Base-by-base conservation (phyloP, 495 filamentous ascomycete genomes). In the Penicillium lividum region DNA sequence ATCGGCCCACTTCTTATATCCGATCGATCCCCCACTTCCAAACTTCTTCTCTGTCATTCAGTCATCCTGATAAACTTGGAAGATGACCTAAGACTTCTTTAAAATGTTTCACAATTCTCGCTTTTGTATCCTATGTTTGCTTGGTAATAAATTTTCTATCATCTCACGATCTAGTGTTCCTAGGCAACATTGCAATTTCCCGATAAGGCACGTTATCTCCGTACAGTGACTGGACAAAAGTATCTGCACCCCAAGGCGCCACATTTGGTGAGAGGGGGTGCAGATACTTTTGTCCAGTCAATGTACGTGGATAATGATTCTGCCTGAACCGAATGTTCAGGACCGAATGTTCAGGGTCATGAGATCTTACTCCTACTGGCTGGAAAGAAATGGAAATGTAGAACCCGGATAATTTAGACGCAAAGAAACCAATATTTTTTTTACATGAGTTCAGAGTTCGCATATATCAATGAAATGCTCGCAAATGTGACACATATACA, bases 401-500 rank as follows among this genome's bases (percentile, higher is more conserved):
- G 7, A 5, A 33, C 8, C 30, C 30, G 30, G 8, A 9, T 33
- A 33, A 13, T 36, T 36, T 36, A 0, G 8, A 18, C 3, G 25
- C 4, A 31, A 50, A 5, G 43, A 50, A 34, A 6, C 8, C 31
- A 7, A n/a, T n/a, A n/a, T n/a, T 42, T 53, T 53, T 53, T 53
- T 22, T 44, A 43, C 51, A 53, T 42, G 36, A 10, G 5, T 43
- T 28, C 44, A 10, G 22, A 22, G 22, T 22, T 22, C 22, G 16
- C 38, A 40, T 40, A 40, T 40, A 40, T 13, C 13, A 15, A 40
- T 40, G 15, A 40, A 40, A 40, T 40, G 38, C 38, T 52, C 18
- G 34, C 51, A 53, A 53, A 53, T 30, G 46, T 49, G 28, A 30
- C 25, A 53, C 34, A 53, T 40, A 59, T 69, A 67, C 67, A 60